Evolutionary conservation across 192 early-diverging fungal species (phyloP).

Genomic region (Kickxella alabastrina): DNA sequence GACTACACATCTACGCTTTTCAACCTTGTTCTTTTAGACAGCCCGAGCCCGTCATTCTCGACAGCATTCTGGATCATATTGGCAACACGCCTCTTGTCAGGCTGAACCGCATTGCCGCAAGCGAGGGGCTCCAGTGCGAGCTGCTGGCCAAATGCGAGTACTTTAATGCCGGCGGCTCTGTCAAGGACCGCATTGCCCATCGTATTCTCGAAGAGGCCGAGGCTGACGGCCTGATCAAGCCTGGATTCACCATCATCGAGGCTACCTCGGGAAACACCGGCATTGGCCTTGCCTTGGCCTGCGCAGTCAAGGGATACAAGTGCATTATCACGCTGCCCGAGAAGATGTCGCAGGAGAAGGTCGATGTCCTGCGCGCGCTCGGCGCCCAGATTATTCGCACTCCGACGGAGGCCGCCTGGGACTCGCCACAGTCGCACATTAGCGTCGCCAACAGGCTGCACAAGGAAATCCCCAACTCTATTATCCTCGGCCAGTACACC

Average conservation of each 20-base stretch:
- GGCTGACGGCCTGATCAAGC: conserved; percentile 81
- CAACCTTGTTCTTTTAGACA: conserved; percentile 29
- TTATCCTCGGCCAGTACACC: conserved; percentile 95
- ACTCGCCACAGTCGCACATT: conserved; percentile 98
- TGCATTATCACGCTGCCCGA: conserved; percentile 98
- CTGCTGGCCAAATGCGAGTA: conserved; percentile 97
- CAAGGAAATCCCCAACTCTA: conserved; percentile 91
- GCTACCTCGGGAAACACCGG: conserved; percentile 99
- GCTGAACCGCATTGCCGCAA: conserved; percentile 80
- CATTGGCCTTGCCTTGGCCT: conserved; percentile 94
- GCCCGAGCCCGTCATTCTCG: conserved; percentile 75
- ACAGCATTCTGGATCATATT: conserved; percentile 91
- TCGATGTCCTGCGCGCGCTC: conserved; percentile 94
- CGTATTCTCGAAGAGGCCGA: conserved; percentile 97
- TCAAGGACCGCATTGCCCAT: conserved; percentile 97
- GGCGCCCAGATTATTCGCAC: conserved; percentile 98
- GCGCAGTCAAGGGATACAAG: conserved; percentile 98
- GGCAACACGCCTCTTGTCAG: conserved; percentile 95
- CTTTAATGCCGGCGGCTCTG: conserved; percentile 98
- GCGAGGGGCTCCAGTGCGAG: conserved; percentile 92
- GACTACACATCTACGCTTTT: too few relatives aligned
- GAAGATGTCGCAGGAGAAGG: conserved; percentile 99
- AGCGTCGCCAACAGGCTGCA: conserved; percentile 91
- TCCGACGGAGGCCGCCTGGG: conserved; percentile 98
- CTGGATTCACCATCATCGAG: conserved; percentile 95